Conservation (phyloP, 352 stramenopile species). For the Globisporangium cystogenes region DNA sequence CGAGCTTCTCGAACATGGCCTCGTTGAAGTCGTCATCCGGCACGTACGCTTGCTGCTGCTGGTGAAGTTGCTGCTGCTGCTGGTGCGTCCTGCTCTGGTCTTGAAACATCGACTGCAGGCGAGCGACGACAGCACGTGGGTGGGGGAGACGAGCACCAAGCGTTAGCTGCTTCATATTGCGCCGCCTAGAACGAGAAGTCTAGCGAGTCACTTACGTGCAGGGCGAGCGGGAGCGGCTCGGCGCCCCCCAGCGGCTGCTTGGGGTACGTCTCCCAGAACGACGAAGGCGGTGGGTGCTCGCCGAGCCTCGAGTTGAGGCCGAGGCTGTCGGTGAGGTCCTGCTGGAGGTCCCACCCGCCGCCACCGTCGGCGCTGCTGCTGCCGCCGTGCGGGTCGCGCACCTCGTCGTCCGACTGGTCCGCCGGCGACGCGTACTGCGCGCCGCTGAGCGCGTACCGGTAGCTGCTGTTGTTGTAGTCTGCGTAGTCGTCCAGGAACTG, state of each 20-base stretch:
- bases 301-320: constrained; percentile 17
- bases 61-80: background rate
- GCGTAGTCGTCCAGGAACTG: constrained; percentile 11
- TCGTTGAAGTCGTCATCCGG: constrained; percentile 38
- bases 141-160: background rate
- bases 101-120: constrained; percentile 20
- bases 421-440: constrained; percentile 4
- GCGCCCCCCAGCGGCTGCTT: constrained; percentile 18
- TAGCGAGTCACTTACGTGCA: constrained; percentile 15
- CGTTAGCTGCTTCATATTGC: constrained; percentile 10
- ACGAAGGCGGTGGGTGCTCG: constrained; percentile 32
- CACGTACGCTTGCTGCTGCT: constrained; percentile 10
- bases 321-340: constrained; percentile 17
- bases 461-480: constrained; percentile 8
- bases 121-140: background rate
- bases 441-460: constrained; percentile 7
- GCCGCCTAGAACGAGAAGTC: constrained; percentile 4
- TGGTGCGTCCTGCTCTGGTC: constrained; percentile 13
- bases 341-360: constrained; percentile 23
- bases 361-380: background rate
- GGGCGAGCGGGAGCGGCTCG: constrained; percentile 23
- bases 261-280: constrained; percentile 39
- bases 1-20: constrained; percentile 37
- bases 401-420: constrained; percentile 14
- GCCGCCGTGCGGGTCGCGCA: constrained; percentile 12